Evolutionary conservation across 2,329 filamentous ascomycete genomes (phyloP), one percentile per base, ranked within the genome.

Genomic region (Paracoccidioides lutzii): DNA sequence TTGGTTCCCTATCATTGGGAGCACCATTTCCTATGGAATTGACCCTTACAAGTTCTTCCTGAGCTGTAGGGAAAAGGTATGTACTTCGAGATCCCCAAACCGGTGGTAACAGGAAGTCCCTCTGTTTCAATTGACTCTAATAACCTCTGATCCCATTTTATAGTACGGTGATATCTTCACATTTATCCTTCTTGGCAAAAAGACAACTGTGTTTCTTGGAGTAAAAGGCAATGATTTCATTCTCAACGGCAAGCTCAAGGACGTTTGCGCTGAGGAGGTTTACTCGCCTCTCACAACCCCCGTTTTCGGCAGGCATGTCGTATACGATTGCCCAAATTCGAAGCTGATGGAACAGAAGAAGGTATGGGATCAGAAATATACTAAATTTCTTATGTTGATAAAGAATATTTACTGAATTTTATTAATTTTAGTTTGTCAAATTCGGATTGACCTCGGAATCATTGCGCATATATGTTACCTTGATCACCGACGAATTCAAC

Each of bases 261-360:
- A 95, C 66, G 84, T 95, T 64, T 90, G 86, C 68, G 90, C 90
- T 40, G 90, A 95, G 73, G 89, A 95, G 65, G 87, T 95, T 60
- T 95, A 95, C 73, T 85, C 81, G 55, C 85, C 87, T 55, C 78
- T 95, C 56, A 81, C 78, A 30, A 82, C 80, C 5, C 81, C 81
- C 46, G 81, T 84, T 3, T 95, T 95, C 67, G 89, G 89, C 62
- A 83, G 82, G 64, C 85, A 90, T 73, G 89, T 95, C 32, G 87
- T 94, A 54, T 95, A 94, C 68, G 89, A 94, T 69, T 93, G 88
- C 73, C 88, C 88, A 44, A 94, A 94, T 69, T 78, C 88, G 57
- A 94, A 94, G 74, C 80, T 95, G 67, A 94, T 95, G 89, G 89
- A 95, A 75, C 89, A 95, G 77, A 95, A 95, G 78, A 93, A 91